A percentile compares a stretch with the other conserved stretches of the same genome.
Evolutionary conservation across 192 early-diverging fungal genomes (phyloP).

Genomic region (Obelidium mucronatum): DNA sequence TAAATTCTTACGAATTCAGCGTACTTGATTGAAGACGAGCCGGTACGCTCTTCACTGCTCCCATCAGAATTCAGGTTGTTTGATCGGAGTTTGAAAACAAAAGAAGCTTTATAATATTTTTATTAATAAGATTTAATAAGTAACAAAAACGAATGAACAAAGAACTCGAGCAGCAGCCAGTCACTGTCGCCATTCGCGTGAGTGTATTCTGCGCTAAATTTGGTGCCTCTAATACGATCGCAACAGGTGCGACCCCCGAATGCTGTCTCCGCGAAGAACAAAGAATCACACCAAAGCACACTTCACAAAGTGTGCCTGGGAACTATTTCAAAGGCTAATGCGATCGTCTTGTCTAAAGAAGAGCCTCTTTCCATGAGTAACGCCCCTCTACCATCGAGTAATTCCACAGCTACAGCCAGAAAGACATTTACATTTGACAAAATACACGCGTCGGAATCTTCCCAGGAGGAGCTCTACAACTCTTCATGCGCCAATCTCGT

Average conservation of each 20-base stretch:
- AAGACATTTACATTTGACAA: slow-evolving; percentile 70
- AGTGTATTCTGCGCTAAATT: neutral
- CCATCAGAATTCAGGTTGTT: too few species aligned
- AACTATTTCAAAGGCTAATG: neutral
- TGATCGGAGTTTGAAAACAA: too few species aligned
- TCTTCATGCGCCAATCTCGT: slow-evolving; percentile 63
- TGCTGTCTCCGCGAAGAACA: slow-evolving; percentile 72
- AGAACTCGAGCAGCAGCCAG: slow-evolving; percentile 1
- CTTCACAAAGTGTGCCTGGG: slow-evolving; percentile 10
- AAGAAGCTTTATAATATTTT: too few species aligned
- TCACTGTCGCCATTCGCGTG: slow-evolving; percentile 28
- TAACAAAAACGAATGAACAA: neutral
- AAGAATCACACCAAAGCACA: neutral
- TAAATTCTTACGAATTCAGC: too few species aligned
- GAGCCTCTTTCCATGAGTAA: neutral
- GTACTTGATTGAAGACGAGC: too few species aligned
- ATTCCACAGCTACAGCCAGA: neutral
- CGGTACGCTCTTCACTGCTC: too few species aligned
- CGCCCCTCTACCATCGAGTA: neutral
- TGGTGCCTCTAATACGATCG: too few species aligned
- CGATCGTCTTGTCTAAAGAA: neutral
- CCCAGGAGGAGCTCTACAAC: slow-evolving; percentile 69
- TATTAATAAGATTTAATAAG: too few species aligned
- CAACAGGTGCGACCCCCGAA: slow-evolving; percentile 62
- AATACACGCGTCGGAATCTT: slow-evolving; percentile 64